phyloP scores from a whole-genome alignment of 495 filamentous ascomycete species.

The Amorphotheca resinae region DNA sequence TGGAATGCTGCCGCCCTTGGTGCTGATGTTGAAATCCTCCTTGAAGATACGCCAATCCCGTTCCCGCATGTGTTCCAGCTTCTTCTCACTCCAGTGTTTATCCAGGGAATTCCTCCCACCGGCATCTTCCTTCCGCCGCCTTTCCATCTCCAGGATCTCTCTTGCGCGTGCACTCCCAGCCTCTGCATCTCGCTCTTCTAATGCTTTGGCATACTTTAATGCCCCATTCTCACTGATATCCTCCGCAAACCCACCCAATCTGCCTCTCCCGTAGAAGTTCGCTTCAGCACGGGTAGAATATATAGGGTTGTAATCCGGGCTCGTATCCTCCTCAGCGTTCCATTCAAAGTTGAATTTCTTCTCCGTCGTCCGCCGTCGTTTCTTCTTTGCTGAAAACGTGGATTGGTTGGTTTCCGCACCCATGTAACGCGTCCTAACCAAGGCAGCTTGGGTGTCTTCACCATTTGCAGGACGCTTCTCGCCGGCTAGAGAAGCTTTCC shows the following conservation, averaged over 20 bases:
- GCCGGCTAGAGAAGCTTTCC: slow-evolving; percentile 24
- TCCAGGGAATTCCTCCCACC: slow-evolving; percentile 56
- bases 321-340: slow-evolving; percentile 94
- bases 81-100: slow-evolving; percentile 98
- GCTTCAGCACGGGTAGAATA: slow-evolving; percentile 64
- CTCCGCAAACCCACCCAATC: slow-evolving; percentile 73
- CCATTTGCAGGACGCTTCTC: slow-evolving; percentile 46
- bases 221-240: slow-evolving; percentile 58
- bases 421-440: slow-evolving; percentile 83
- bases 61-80: slow-evolving; percentile 89
- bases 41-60: slow-evolving; percentile 99
- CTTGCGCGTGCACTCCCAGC: slow-evolving; percentile 65
- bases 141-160: slow-evolving; percentile 82
- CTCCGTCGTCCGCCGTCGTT: slow-evolving; percentile 82
- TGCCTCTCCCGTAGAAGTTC: slow-evolving; percentile 69
- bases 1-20: slow-evolving; percentile 78
- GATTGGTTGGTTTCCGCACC: slow-evolving; percentile 77
- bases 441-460: slow-evolving; percentile 65
- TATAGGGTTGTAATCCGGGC: slow-evolving; percentile 75
- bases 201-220: slow-evolving; percentile 61
- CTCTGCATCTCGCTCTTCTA: slow-evolving; percentile 69
- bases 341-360: slow-evolving; percentile 99
- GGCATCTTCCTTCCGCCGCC: slow-evolving; percentile 58
- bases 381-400: slow-evolving; percentile 93
- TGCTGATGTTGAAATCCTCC: slow-evolving; percentile 95